Evolutionary conservation across 2,329 filamentous ascomycete genomes (phyloP).

Genomic region (Cytospora paraplurivora): DNA sequence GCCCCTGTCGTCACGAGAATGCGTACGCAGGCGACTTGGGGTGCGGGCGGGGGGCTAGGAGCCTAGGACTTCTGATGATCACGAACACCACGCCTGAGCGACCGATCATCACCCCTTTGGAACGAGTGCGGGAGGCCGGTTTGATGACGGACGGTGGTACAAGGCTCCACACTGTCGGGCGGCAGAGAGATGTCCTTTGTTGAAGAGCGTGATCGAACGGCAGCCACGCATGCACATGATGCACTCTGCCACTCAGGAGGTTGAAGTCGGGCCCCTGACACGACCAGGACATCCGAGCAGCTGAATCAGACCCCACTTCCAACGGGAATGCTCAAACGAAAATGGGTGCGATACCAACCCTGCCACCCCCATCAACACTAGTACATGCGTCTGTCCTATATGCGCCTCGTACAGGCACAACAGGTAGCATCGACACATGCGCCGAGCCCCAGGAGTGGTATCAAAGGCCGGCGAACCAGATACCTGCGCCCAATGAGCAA

Average conservation of each 20-base stretch:
- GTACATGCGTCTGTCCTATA: neutral
- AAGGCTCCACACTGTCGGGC: too few species aligned
- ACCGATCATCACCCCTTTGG: too few species aligned
- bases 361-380: conserved; percentile 1
- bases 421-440: neutral
- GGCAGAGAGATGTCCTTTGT: neutral
- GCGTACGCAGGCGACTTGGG: neutral
- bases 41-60: neutral
- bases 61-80: neutral
- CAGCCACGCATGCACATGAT: neutral
- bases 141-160: too few species aligned
- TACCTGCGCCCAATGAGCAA: neutral
- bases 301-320: too few species aligned
- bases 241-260: neutral
- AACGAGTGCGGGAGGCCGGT: neutral
- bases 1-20: neutral
- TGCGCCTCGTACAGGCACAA: conserved; percentile 1
- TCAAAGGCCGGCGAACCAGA: too few species aligned
- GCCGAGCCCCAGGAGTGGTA: neutral
- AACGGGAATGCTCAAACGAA: too few species aligned
- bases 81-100: neutral
- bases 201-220: neutral
- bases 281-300: neutral
- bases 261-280: neutral
- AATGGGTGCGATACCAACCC: too few species aligned